A percentile compares a stretch with the other conserved stretches of the same genome.
phyloP scores from a whole-genome alignment of 768 basidiomycete genomes.

The Lactarius indigo region DNA sequence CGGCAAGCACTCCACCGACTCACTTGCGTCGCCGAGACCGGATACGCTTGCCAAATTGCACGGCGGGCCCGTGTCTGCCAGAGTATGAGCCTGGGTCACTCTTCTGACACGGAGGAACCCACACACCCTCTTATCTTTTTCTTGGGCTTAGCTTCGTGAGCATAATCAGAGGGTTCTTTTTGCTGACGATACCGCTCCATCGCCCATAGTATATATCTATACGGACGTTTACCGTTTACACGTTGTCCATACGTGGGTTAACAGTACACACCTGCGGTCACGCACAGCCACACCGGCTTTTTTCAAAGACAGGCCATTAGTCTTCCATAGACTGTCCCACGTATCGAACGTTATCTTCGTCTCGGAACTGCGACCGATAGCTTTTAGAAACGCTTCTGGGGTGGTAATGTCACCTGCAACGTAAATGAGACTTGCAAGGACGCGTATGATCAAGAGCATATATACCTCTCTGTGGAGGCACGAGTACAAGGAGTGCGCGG shows the following conservation, averaged over 20 bases:
- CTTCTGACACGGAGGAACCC: slow-evolving; percentile 2
- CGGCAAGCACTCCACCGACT: not conserved
- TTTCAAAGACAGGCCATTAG: slow-evolving; percentile 54
- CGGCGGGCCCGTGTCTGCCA: slow-evolving; percentile 65
- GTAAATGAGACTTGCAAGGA: not conserved
- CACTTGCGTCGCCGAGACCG: slow-evolving; percentile 44
- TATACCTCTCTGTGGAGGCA: slow-evolving; percentile 9
- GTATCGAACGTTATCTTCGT: slow-evolving; percentile 57
- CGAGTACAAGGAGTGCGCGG: not conserved
- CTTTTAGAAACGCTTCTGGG: slow-evolving; percentile 62
- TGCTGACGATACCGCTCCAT: slow-evolving; percentile 75
- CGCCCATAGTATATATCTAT: slow-evolving; percentile 80
- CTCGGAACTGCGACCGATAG: slow-evolving; percentile 67
- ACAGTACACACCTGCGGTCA: slow-evolving; percentile 60
- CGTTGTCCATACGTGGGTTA: not conserved
- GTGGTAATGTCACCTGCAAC: slow-evolving; percentile 48
- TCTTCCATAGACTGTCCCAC: slow-evolving; percentile 76
- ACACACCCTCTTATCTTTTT: slow-evolving; percentile 80
- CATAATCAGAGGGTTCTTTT: slow-evolving; percentile 52
- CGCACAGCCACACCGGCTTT: slow-evolving; percentile 60
- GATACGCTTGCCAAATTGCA: slow-evolving; percentile 72
- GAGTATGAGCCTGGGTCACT: not conserved
- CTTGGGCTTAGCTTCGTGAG: slow-evolving; percentile 61
- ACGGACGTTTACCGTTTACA: not conserved
- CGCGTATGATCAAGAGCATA: not conserved